Evolutionary conservation across 495 filamentous ascomycete species (phyloP), one percentile per base, ranked within the genome.

Genomic region (Xylaria scruposa): DNA sequence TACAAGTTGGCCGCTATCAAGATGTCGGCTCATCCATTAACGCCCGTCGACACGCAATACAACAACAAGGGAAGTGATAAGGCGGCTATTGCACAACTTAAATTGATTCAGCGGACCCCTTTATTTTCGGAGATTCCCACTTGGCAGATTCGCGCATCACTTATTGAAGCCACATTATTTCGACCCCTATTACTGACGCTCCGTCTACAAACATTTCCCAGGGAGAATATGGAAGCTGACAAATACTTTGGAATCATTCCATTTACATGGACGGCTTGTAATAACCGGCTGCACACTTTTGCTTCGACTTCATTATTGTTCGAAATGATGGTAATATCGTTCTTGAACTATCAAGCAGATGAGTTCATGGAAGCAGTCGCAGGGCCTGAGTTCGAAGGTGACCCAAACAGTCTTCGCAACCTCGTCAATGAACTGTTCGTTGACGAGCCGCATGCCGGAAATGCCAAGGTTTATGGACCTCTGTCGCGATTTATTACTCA

Each of bases 171-270:
- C 8, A 61, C 15, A 46, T 53, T 76, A 2, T 79, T 74, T 44
- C 42, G 72, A 0, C 78, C 74, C 0, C 40, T 31, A 13, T 61
- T 81, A 2, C 40, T 54, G 0, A 36, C 42, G 2, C 26, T 42
- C 6, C n/a, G 61, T 36, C 40, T 72, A 1, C 51, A 74, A 17
- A 67, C 83, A 15, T 82, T 83, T 38, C 69, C 75, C 5, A 56
- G 71, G 17, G 38, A 69, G 26, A 44, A 42, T n/a, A 62, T 72
- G 15, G 49, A 67, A 9, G 73, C 80, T n/a, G 77, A 80, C 26
- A 81, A 82, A 61, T 83, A 85, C 70, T 67, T 85, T 17, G 69
- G 77, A 10, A 79, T 77, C 44, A 83, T 85, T 31, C 83, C 83
- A 1, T 40, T 77, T 6, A 76, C 74, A 2, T 81, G 79, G 81